These are phyloP conservation scores for Saccharata proteae DNA, from an alignment of 2,329 filamentous ascomycete species.

Conservation along the genomic window DNA sequence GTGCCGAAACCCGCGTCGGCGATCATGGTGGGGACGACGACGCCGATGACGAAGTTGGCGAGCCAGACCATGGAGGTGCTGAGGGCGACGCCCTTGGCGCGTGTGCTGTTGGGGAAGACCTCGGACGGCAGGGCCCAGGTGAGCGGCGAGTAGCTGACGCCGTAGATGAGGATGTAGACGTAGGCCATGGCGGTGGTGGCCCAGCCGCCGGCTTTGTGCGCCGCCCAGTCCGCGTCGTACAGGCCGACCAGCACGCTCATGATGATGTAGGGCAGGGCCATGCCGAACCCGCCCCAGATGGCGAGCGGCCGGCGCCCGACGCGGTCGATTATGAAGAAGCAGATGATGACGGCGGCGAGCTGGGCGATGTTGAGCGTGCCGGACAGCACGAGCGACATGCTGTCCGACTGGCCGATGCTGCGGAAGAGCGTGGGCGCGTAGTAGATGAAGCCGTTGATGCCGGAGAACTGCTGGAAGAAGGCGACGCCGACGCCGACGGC, in stretches of 20 bases:
- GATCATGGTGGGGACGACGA: conserved; percentile 54
- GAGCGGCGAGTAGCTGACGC: conserved; percentile 22
- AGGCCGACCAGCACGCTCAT: conserved; percentile 45
- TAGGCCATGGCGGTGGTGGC: conserved; percentile 22
- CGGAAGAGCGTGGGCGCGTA: conserved; percentile 35
- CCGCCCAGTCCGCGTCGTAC: conserved; percentile 38
- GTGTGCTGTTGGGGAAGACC: conserved; percentile 8
- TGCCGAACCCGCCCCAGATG: conserved; percentile 10
- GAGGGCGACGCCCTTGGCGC: conserved; percentile 37
- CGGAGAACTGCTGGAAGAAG: conserved; percentile 34
- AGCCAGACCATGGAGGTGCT: conserved; percentile 53
- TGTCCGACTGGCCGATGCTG: conserved; percentile 22
- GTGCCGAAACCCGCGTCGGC: conserved; percentile 39
- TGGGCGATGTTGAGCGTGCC: conserved; percentile 30
- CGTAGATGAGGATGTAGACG: conserved; percentile 52
- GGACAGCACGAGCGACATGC: conserved; percentile 17
- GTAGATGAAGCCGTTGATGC: conserved; percentile 32
- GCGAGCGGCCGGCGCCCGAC: conserved; percentile 13
- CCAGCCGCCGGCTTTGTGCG: conserved; percentile 42
- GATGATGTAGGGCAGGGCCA: conserved; percentile 30
- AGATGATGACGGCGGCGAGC: conserved; percentile 9
- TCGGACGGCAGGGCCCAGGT: conserved; percentile 14
- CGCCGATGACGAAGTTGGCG: conserved; percentile 51
- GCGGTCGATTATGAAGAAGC: conserved; percentile 11
- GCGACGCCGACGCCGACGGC: conserved; percentile 26